Base-by-base conservation (phyloP, 495 filamentous ascomycete species). In the Trichoderma reesei region DNA sequence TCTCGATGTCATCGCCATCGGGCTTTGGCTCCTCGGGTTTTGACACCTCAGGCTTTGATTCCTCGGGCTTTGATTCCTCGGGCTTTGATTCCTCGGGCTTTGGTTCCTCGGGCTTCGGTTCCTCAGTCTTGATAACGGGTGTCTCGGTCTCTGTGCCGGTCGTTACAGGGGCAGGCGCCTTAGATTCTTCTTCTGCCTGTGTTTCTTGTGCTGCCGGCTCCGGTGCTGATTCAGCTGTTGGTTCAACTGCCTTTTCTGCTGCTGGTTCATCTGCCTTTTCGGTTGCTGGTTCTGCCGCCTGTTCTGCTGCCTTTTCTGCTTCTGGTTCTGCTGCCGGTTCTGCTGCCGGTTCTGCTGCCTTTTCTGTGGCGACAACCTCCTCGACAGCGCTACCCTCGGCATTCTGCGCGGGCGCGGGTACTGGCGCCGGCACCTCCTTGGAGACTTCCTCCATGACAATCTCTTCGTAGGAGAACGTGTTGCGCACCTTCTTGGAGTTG, bases 381-480 rank as follows among this genome's bases (percentile, higher is more conserved):
- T 20, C 44, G 16, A 8, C 44, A 18, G n/a, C n/a, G 16, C n/a
- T 20, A 26, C 60, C 38, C 41, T 69, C 68, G 39, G 63, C 56
- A 20, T 62, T 56, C 31, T 67, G 60, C 44, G 16, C 37, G 4
- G 56, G 56, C 20, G 18, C 56, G 13, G n/a, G 80, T 72, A 75
- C 75, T 33, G 72, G 70, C 20, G 61, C 66, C 7, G 73, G 62
- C 0, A 65, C 68, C 51, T 14, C 51, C 14, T 34, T 31, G 31
- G 20, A 9, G 5, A 86, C 76, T 26, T 86, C 83, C 65, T 90
- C 85, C 18, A 84, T 84, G 41, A 83, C 80, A 41, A 87, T 80
- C 62, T 96, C 92, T 67, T 96, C 89, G 70, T 89, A 92, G 69
- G 91, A 84, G 73, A 96, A 98, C 0, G 83, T 80, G 39, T 88